phyloP scores from a whole-genome alignment of 2,329 filamentous ascomycete genomes.

The Cladosporium sp. region DNA sequence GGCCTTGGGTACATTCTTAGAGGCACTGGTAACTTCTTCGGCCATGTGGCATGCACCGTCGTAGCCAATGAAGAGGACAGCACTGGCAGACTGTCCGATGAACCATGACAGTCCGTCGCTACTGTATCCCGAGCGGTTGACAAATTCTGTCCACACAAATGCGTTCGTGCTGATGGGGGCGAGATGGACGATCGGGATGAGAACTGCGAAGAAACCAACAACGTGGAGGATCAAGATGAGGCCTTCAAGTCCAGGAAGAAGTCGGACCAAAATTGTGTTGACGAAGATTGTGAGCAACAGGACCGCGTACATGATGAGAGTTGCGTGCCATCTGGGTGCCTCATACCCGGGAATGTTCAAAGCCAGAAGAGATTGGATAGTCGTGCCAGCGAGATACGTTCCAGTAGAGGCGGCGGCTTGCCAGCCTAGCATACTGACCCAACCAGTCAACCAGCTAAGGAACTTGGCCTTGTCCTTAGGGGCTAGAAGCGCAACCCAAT shows the following conservation, averaged over 20 bases:
- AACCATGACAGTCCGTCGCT: slow-evolving; percentile 20
- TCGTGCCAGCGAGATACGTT: slow-evolving; percentile 23
- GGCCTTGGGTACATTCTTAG: slow-evolving; percentile 20
- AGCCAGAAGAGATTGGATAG: slow-evolving; percentile 27
- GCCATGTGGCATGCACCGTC: slow-evolving; percentile 24
- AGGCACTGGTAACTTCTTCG: slow-evolving; percentile 27
- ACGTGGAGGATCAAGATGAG: slow-evolving; percentile 13
- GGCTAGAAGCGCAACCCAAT: slow-evolving; percentile 48
- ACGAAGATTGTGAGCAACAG: slow-evolving; percentile 14
- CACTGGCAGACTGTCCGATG: slow-evolving; percentile 19
- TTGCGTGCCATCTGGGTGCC: slow-evolving; percentile 18
- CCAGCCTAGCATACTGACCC: slow-evolving; percentile 44
- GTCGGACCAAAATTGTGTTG: slow-evolving; percentile 11
- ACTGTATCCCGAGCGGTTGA: slow-evolving; percentile 18
- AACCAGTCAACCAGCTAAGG: slow-evolving; percentile 50
- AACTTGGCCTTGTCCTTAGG: slow-evolving; percentile 43
- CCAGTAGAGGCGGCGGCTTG: slow-evolving; percentile 7
- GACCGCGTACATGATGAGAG: slow-evolving; percentile 16
- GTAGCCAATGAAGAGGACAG: slow-evolving; percentile 21
- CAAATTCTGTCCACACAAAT: slow-evolving; percentile 4
- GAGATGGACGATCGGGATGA: slow-evolving; percentile 21
- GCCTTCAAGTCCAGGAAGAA: slow-evolving; percentile 40
- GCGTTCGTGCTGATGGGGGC: neutral
- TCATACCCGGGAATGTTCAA: slow-evolving; percentile 34
- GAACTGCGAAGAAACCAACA: slow-evolving; percentile 13